A percentile compares a stretch with the other conserved stretches of the same genome.
phyloP scores from a whole-genome alignment of 495 filamentous ascomycete genomes.

The Aspergillus kassunensis region DNA sequence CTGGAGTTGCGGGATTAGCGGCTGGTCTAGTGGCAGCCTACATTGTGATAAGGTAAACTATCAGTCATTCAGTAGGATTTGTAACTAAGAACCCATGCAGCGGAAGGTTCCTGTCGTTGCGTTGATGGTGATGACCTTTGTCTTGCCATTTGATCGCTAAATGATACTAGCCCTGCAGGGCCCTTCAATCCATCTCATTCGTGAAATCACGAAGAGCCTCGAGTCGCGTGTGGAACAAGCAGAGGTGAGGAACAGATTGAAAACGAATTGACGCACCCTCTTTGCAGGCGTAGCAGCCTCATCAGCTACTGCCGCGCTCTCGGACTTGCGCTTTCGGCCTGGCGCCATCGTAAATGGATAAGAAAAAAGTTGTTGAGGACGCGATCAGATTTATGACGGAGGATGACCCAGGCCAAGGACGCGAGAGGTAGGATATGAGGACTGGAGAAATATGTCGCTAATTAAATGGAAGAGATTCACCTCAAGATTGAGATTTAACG shows the following conservation, averaged over 20 bases:
- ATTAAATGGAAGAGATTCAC: not conserved
- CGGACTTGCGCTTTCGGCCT: slow-evolving; percentile 28
- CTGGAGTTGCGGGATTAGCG: slow-evolving; percentile 16
- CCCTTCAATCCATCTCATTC: too few species aligned
- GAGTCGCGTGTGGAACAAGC: too few species aligned
- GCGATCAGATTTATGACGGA: slow-evolving; percentile 3
- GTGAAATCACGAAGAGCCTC: too few species aligned
- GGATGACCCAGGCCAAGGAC: not conserved
- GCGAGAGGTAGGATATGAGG: not conserved
- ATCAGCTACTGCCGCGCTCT: slow-evolving; percentile 17
- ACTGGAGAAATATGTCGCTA: not conserved
- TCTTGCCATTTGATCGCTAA: not conserved
- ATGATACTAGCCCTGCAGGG: too few species aligned
- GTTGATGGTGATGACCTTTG: too few species aligned
- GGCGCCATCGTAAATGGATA: slow-evolving; percentile 21
- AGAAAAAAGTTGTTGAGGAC: slow-evolving; percentile 1
- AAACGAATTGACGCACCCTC: slow-evolving; percentile 13
- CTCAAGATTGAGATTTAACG: too few species aligned
- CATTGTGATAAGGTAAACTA: not conserved
- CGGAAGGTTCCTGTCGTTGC: too few species aligned
- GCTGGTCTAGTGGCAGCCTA: slow-evolving; percentile 13
- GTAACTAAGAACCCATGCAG: too few species aligned
- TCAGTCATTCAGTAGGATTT: not conserved
- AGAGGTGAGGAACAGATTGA: not conserved
- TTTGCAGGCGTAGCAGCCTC: slow-evolving; percentile 24